Conservation (phyloP, 176 grass and related monocot species). For the Musa troglodytarum region DNA sequence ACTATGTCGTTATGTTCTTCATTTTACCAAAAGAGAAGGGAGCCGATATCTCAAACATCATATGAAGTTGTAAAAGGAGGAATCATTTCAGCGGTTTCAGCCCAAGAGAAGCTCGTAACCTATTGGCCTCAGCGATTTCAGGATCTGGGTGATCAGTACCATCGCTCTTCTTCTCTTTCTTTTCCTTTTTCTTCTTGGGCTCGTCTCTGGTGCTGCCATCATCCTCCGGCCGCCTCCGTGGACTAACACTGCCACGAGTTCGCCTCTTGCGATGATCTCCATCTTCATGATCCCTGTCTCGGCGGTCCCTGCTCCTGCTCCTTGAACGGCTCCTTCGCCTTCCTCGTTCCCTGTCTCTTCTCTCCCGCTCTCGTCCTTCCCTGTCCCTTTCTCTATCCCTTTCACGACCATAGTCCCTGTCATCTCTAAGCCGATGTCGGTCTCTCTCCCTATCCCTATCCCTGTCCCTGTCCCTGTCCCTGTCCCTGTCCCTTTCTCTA, state of each 20-base stretch:
- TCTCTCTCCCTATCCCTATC: conserved; percentile 55
- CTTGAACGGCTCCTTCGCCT: conserved; percentile 53
- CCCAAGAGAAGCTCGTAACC: conserved; percentile 48
- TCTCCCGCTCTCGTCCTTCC: conserved; percentile 49
- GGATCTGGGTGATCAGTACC: conserved; percentile 56
- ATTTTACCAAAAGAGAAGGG: background rate
- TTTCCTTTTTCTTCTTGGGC: conserved; percentile 56
- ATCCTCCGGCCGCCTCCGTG: conserved; percentile 36
- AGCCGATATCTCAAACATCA: background rate
- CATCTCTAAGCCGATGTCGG: conserved; percentile 37
- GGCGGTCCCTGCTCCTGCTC: conserved; percentile 51
- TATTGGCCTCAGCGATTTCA: conserved; percentile 69
- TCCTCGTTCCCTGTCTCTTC: conserved; percentile 47
- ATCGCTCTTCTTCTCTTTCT: conserved; percentile 47
- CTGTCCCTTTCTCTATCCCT: conserved; percentile 47
- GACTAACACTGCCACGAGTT: conserved; percentile 41
- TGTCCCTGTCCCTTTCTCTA: conserved; percentile 40
- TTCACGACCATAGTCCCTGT: conserved; percentile 43
- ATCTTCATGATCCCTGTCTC: conserved; percentile 58
- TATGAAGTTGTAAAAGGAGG: background rate
- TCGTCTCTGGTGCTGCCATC: conserved; percentile 31
- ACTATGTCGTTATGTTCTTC: too few relatives aligned
- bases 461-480: conserved; percentile 29
- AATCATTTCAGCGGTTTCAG: conserved; percentile 48
- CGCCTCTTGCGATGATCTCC: conserved; percentile 52